Conservation (phyloP, 2,329 filamentous ascomycete genomes). For the Fonsecaea erecta region DNA sequence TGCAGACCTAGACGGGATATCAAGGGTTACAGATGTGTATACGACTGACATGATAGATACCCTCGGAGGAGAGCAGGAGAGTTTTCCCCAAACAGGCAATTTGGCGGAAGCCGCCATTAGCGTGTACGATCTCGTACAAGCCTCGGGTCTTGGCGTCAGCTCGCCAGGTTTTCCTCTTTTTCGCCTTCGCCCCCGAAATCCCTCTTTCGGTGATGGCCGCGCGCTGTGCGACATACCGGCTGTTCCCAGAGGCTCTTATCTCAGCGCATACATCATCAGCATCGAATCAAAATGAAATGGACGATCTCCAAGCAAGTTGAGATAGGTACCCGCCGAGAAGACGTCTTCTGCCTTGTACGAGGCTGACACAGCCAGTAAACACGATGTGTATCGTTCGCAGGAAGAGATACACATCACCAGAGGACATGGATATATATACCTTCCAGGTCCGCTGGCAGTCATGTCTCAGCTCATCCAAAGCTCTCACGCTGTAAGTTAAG, state of each 20-base stretch:
- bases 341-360: constrained; percentile 17
- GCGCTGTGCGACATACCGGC: not conserved
- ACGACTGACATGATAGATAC: not conserved
- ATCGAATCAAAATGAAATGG: constrained; percentile 3
- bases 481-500: not conserved
- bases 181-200: not conserved
- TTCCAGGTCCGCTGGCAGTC: not conserved
- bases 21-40: not conserved
- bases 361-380: not conserved
- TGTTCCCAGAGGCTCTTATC: not conserved
- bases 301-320: not conserved
- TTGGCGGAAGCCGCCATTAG: constrained; percentile 3
- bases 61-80: not conserved
- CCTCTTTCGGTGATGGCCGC: not conserved
- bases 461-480: not conserved
- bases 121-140: constrained; percentile 12
- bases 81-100: not conserved
- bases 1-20: constrained; percentile 1
- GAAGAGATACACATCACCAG: not conserved
- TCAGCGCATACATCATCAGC: not conserved
- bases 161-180: constrained; percentile 4
- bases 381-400: not conserved
- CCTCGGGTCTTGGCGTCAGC: not conserved
- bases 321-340: constrained; percentile 18
- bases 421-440: not conserved